Base-by-base conservation (phyloP, 2,329 filamentous ascomycete species). In the Didymosphaeria variabile region DNA sequence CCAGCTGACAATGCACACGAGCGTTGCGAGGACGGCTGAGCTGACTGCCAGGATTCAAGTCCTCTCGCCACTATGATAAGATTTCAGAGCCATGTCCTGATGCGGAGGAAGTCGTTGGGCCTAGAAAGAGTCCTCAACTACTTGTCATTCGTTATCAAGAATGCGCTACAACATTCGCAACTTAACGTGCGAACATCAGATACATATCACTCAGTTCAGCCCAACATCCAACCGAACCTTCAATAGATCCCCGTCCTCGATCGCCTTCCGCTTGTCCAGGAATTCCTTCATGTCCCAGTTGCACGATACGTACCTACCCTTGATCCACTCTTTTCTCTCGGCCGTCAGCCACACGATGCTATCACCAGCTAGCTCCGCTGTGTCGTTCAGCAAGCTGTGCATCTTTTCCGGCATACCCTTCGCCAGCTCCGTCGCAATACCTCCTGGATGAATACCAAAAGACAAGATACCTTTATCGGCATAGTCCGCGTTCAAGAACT, bases 401-500 rank as follows among this genome's bases (percentile, higher is more conserved):
- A 51, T 36, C 2, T 9, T 12, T 5, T 38, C 49, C n/a, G 45
- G 55, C 55, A 51, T 57, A 0, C 21, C 19, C 12, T 38, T 46
- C 7, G 46, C 31, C 34, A 58, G 21, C 13, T 53, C 32, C 3
- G 56, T 58, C 36, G 15, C 8, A 4, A 58, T 50, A 17, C 47
- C 56, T 15, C 67, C 68, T 5, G 67, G 68, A 55, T 71, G 64
- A 8, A 71, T 57, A 3, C 55, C 40, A 45, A 55, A 59, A 17
- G 62, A 59, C 3, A 60, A 26, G 3, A 70, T 23, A 21, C 66
- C 66, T 34, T 63, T 29, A 2, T 51, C 54, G 5, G 54, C 49
- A 53, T 69, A 67, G 32, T 86, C 85, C 0, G 72, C 72, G 51
- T 78, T 74, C 17, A 84, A 57, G 61, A 79, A 82, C 65, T 87